Percentiles rank a stretch among this genome's conserved stretches.
phyloP scores from a whole-genome alignment of 352 stramenopile species.

The Phytopythium litorale region DNA sequence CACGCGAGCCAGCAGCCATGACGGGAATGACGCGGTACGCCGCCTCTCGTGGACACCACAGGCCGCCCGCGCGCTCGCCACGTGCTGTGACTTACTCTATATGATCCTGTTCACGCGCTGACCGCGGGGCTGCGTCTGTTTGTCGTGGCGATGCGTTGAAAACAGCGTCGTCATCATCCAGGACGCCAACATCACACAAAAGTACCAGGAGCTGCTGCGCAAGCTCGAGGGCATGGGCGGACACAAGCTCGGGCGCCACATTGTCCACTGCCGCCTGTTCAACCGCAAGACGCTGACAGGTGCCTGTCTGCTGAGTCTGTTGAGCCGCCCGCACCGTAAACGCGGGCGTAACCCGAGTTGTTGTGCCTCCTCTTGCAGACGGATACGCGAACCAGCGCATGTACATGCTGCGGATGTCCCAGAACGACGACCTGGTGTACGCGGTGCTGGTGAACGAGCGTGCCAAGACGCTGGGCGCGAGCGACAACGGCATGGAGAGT shows the following conservation, averaged over 20 bases:
- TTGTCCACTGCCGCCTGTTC: slow-evolving; percentile 86
- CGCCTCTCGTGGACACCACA: not conserved
- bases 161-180: slow-evolving; percentile 77
- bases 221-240: slow-evolving; percentile 81
- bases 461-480: slow-evolving; percentile 40
- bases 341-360: not conserved
- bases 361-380: slow-evolving; percentile 20
- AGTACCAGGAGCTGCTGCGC: slow-evolving; percentile 86
- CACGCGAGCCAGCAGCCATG: slow-evolving; percentile 27
- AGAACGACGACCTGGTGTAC: slow-evolving; percentile 86
- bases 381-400: slow-evolving; percentile 86
- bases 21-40: slow-evolving; percentile 69
- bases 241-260: slow-evolving; percentile 71
- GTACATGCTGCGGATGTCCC: slow-evolving; percentile 88
- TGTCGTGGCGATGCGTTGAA: not conserved
- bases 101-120: not conserved
- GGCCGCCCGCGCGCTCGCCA: not conserved
- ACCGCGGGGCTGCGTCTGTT: not conserved
- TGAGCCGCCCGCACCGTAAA: too few species aligned
- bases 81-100: not conserved
- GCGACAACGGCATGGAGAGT: slow-evolving; percentile 75
- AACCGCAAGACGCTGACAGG: slow-evolving; percentile 76
- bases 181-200: slow-evolving; percentile 75
- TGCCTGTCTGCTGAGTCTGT: slow-evolving; percentile 10
- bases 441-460: slow-evolving; percentile 81